Evolutionary conservation across 306 rosid genomes (phyloP).

Genomic region (Castanea mollissima): DNA sequence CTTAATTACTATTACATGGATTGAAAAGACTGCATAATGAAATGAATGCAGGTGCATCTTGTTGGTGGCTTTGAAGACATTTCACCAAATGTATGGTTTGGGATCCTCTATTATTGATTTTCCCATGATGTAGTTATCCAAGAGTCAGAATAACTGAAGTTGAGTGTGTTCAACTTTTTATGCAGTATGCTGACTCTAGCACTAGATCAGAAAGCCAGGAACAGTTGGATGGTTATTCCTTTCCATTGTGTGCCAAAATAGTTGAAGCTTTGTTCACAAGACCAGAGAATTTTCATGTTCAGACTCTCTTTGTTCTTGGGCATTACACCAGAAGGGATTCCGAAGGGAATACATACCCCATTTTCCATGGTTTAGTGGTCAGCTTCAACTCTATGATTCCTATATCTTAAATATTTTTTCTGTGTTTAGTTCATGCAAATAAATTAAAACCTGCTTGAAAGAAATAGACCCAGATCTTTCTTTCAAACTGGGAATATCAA

Average conservation of each 20-base stretch:
- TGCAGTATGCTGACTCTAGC: slow-evolving; percentile 59
- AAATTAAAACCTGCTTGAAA: neutral
- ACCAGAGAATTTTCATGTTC: slow-evolving; percentile 68
- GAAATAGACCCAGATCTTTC: neutral
- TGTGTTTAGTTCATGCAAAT: slow-evolving; percentile 7
- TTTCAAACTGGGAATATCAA: neutral
- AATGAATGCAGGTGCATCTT: slow-evolving; percentile 5
- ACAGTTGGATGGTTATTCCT: slow-evolving; percentile 55
- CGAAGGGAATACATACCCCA: slow-evolving; percentile 52
- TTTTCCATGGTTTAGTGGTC: slow-evolving; percentile 71
- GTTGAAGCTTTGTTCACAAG: slow-evolving; percentile 51
- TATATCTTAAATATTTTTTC: slow-evolving; percentile 1
- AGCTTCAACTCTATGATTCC: slow-evolving; percentile 31
- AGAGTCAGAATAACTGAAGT: slow-evolving; percentile 37
- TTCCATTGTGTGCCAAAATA: slow-evolving; percentile 65
- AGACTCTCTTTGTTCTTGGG: slow-evolving; percentile 66
- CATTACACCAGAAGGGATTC: slow-evolving; percentile 75
- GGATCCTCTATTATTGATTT: slow-evolving; percentile 42
- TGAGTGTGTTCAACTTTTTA: slow-evolving; percentile 46
- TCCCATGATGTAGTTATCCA: slow-evolving; percentile 33
- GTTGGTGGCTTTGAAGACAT: slow-evolving; percentile 79
- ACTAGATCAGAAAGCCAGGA: slow-evolving; percentile 26
- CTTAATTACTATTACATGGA: slow-evolving; percentile 1
- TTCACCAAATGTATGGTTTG: slow-evolving; percentile 50
- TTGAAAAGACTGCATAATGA: slow-evolving; percentile 5